Evolutionary conservation across 345 rosid species (phyloP), one percentile per base, ranked within the genome.

Genomic region (Salix exigua): DNA sequence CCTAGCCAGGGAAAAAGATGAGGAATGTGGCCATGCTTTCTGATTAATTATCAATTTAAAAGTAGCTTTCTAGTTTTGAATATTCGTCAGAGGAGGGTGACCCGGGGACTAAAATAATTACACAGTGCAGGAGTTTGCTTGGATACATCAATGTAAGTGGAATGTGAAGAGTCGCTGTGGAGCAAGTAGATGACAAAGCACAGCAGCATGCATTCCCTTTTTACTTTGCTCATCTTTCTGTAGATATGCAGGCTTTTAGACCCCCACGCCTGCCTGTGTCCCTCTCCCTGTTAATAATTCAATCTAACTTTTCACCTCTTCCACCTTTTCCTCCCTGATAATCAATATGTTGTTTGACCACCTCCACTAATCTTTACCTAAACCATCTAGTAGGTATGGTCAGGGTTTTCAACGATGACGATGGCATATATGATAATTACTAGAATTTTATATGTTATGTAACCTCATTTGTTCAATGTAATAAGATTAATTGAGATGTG

Each of bases 111-210:
- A 50, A 38, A 62, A 64, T 5, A 51, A 74, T 31, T 19, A 28
- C 17, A 72, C 30, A 58, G 60, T 23, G 37, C 13, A 35, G 28
- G n/a, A n/a, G 28, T 40, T 53, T 28, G 3, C 14, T 72, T 63
- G 46, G 40, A n/a, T 64, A 58, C 72, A 33, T 44, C 3, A 42
- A 44, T 58, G 26, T 44, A 40, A 18, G 70, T 7, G 79, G 76
- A 78, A 69, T 28, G 78, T 72, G 48, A 69, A 51, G 62, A 40
- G 18, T 33, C 19, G 5, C 2, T 70, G 37, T 2, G 68, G 68
- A 75, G 78, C 87, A 78, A 73, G 75, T 77, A 80, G 74, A 82
- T 73, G 85, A 77, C 82, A 82, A 82, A 80, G 60, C 81, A 73
- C 40, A 70, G 42, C 42, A 73, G 5, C 62, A n/a, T 75, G 78